phyloP scores from a whole-genome alignment of 2,329 filamentous ascomycete species.

The Botrytis aclada region DNA sequence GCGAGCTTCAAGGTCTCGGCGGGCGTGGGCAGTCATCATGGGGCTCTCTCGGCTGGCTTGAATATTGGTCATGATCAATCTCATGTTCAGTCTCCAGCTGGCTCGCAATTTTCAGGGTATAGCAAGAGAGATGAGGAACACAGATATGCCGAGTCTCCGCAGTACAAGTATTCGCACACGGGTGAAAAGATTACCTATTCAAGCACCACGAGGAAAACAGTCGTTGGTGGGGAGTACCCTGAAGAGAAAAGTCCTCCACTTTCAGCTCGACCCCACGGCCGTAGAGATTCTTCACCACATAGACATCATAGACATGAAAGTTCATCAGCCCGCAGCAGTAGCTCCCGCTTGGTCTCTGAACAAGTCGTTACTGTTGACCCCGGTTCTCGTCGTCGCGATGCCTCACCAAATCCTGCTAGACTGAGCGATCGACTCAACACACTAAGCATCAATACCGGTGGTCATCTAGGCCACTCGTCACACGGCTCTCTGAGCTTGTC shows the following conservation, averaged over 20 bases:
- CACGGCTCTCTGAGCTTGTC: conserved; percentile 19
- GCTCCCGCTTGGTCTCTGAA: conserved; percentile 25
- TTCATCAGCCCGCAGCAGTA: conserved; percentile 20
- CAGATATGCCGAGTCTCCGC: conserved; percentile 35
- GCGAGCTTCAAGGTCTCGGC: conserved; percentile 33
- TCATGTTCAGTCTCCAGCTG: conserved; percentile 18
- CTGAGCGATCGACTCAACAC: conserved; percentile 34
- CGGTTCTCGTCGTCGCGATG: conserved; percentile 26
- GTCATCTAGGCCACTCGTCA: conserved; percentile 25
- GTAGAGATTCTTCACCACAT: conserved; percentile 10
- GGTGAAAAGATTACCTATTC: conserved; percentile 39
- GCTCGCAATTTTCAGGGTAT: conserved; percentile 3
- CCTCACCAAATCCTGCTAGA: conserved; percentile 31
- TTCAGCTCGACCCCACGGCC: conserved; percentile 20
- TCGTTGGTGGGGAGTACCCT: conserved; percentile 23
- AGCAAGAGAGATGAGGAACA: conserved; percentile 12
- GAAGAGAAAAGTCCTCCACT: conserved; percentile 23
- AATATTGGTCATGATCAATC: conserved; percentile 27
- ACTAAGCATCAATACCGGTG: conserved; percentile 34
- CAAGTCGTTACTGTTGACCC: conserved; percentile 36
- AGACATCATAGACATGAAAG: conserved; percentile 18
- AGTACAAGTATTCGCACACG: conserved; percentile 42
- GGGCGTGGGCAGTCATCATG: conserved; percentile 22
- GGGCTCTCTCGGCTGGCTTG: conserved; percentile 29
- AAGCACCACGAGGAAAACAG: conserved; percentile 27